These are phyloP conservation scores for Cladosporium oxysporum DNA, from an alignment of 2,329 filamentous ascomycete species.

Conservation along the genomic window DNA sequence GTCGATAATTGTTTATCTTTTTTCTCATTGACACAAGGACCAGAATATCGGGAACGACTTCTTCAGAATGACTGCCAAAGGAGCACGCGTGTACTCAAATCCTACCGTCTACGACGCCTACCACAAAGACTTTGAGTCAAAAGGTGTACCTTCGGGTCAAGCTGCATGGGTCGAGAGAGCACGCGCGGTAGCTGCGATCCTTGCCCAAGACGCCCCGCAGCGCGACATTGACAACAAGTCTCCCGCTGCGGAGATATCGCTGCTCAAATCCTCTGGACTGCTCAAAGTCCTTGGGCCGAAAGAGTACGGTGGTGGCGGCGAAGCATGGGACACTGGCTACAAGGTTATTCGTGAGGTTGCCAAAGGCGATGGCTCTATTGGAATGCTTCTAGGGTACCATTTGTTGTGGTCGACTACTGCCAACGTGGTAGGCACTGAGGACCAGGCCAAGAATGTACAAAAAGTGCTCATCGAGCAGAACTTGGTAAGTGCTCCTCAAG, in stretches of 20 bases:
- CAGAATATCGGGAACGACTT: not conserved
- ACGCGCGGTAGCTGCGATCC: conserved; percentile 51
- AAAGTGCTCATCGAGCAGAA: conserved; percentile 62
- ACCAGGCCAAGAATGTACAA: conserved; percentile 57
- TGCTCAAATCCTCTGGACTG: conserved; percentile 55
- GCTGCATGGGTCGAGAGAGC: conserved; percentile 53
- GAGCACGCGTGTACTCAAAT: conserved; percentile 29
- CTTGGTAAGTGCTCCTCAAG: conserved; percentile 46
- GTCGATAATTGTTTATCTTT: not conserved
- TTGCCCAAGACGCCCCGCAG: conserved; percentile 50
- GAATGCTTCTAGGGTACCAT: conserved; percentile 67
- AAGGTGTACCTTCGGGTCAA: conserved; percentile 42
- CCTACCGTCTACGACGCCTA: conserved; percentile 30
- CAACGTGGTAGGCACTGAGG: conserved; percentile 60
- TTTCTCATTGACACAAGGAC: not conserved
- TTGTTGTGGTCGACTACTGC: conserved; percentile 64
- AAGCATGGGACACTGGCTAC: conserved; percentile 59
- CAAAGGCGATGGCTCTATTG: conserved; percentile 64
- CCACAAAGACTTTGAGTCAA: conserved; percentile 27
- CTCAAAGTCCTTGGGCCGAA: conserved; percentile 53
- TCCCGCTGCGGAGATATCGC: conserved; percentile 52
- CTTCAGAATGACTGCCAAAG: not conserved
- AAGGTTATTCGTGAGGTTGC: conserved; percentile 63
- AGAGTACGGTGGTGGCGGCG: conserved; percentile 55
- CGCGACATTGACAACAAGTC: conserved; percentile 56